A percentile compares a stretch with the other conserved stretches of the same genome.
Evolutionary conservation across 2,329 filamentous ascomycete genomes (phyloP).

Genomic region (Acephala macrosclerotiorum): DNA sequence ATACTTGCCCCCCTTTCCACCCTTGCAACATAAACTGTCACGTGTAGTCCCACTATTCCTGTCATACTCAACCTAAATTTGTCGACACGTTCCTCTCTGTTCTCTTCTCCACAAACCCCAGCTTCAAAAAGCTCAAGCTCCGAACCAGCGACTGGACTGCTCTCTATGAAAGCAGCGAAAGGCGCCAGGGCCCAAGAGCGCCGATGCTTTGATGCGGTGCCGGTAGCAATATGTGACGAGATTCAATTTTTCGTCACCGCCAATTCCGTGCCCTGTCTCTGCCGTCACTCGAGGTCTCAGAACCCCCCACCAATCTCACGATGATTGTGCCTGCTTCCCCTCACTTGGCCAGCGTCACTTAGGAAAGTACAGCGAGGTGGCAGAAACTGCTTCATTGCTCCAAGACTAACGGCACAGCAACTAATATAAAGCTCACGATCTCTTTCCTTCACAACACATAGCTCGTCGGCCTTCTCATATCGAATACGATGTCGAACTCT

Average conservation of each 20-base stretch:
- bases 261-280: constrained; percentile 1
- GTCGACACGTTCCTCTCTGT: not conserved
- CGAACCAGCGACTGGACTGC: not conserved
- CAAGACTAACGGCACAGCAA: constrained; percentile 8
- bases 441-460: not conserved
- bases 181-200: too few species aligned
- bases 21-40: not conserved
- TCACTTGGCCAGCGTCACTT: constrained; percentile 12
- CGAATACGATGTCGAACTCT: constrained; percentile 12
- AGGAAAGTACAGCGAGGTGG: constrained; percentile 5
- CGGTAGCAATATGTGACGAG: too few species aligned
- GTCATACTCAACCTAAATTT: too few species aligned
- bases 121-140: not conserved
- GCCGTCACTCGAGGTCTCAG: not conserved
- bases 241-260: not conserved
- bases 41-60: not conserved
- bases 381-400: not conserved
- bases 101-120: not conserved
- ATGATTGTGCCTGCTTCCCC: constrained; percentile 21
- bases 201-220: too few species aligned
- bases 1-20: not conserved
- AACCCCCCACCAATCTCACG: constrained; percentile 15
- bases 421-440: constrained; percentile 4
- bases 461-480: not conserved
- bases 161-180: too few species aligned